Evolutionary conservation across 176 grass and related monocot genomes (phyloP), one percentile per base, ranked within the genome.

Genomic region (Eragrostis nindensis): DNA sequence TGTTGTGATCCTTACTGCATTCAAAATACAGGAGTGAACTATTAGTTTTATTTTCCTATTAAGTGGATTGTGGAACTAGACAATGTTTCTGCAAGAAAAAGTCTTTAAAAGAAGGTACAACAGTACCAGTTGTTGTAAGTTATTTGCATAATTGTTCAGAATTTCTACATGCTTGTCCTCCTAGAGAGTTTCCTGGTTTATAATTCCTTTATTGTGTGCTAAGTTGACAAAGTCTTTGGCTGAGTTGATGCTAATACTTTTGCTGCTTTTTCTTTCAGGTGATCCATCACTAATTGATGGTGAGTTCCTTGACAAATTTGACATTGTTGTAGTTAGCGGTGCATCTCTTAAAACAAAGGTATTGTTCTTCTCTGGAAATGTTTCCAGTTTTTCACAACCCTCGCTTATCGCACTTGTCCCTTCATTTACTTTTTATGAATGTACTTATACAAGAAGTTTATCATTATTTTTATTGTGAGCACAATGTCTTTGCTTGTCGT

Each of bases 221-320:
- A 54, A 45, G 62, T 52, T 78, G n/a, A 26, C 27, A 56, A 17
- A 50, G 19, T 62, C 70, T 76, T 11, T 47, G 41, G 14, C 13
- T 4, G 1, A 39, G 71, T 65, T 77, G 57, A 30, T 66, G 47
- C 18, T 26, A 45, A 45, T 1, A 25, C 0, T 66, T 40, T 52
- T 25, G 57, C 40, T 86, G 47, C 71, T 77, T 74, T 69, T 39
- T 82, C 75, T 41, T 82, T 61, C 71, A 99, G 97, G 97, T 92
- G 88, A 93, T 42, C 81, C 92, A 70, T 85, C 86, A 88, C 56
- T 88, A 29, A 86, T 86, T 83, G 87, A 90, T 79, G 93, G 87
- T 27, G 86, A 95, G 72, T 93, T 92, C 71, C 80, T 99, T 50
- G 89, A 95, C 40, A 99, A 80, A 61, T 99, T 99, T 67, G 97